Conservation (phyloP, 768 basidiomycete genomes). For the Russula lepida region DNA sequence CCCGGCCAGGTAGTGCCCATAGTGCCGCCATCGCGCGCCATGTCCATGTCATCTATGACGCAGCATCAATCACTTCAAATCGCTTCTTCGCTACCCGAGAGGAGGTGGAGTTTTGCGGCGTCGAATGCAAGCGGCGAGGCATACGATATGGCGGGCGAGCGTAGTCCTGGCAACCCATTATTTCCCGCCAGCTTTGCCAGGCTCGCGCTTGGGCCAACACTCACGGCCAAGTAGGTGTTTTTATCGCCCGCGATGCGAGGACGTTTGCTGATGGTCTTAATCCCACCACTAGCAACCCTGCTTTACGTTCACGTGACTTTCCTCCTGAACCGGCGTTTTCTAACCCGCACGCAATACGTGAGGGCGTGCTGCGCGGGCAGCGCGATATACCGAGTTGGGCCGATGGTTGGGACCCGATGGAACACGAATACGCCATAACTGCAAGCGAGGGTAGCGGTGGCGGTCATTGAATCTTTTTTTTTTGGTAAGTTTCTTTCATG, state of each 20-base stretch:
- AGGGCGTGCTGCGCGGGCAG: constrained; percentile 19
- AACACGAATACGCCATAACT: constrained; percentile 39
- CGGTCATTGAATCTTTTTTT: neutral
- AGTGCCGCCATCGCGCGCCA: constrained; percentile 19
- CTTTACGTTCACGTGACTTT: constrained; percentile 25
- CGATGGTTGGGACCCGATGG: constrained; percentile 33
- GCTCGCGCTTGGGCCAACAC: constrained; percentile 55
- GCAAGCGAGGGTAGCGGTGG: constrained; percentile 31
- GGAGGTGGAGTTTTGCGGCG: constrained; percentile 18
- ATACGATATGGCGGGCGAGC: constrained; percentile 50
- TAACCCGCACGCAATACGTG: constrained; percentile 23
- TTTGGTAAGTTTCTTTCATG: neutral
- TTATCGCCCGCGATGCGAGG: neutral
- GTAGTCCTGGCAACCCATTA: constrained; percentile 64
- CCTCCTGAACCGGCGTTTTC: constrained; percentile 26
- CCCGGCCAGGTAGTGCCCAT: neutral
- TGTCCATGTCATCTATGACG: constrained; percentile 23
- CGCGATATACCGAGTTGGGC: constrained; percentile 31
- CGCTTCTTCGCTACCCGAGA: neutral
- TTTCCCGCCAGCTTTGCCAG: constrained; percentile 78
- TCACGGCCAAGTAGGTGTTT: constrained; percentile 42
- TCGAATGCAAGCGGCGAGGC: constrained; percentile 22
- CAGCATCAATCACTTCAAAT: neutral
- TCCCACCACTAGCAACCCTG: constrained; percentile 17
- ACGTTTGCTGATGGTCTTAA: neutral